Base-by-base conservation (phyloP, 1,284 basidiomycete species). In the Flammula alnicola region DNA sequence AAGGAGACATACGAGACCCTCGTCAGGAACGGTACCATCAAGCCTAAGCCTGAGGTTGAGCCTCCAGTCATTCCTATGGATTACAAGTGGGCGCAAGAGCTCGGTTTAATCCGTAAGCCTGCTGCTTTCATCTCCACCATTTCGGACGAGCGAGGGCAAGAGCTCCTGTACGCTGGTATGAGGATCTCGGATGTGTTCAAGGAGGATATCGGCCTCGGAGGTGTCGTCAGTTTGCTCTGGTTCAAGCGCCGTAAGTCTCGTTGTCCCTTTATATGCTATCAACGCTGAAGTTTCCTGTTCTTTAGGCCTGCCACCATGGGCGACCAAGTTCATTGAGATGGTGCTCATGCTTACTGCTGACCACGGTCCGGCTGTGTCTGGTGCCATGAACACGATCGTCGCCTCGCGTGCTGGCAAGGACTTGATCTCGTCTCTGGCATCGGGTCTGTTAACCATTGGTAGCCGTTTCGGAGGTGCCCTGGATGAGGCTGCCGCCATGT, bases 301-400 rank as follows among this genome's bases (percentile, higher is more conserved):
- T 45, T 16, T 49, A 76, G 73, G 75, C 59, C 73, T 95, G 51
- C 91, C 91, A 17, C 73, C 82, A 37, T 93, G 86, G 79, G 91
- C 91, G 35, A 84, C 90, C 70, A 97, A 96, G 78, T 98, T 99
- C 79, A 90, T 99, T 71, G 96, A 99, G 81, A 99, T 98, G 96
- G 94, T 98, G 52, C 84, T 99, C 67, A 97, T 97, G 93, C 81
- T 99, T 59, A 98, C 95, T 19, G 96, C 95, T 61, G 96, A 99
- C 74, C 96, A 99, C 77, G 95, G 93, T 67, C 93, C 93, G n/a
- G 93, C 93, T 55, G 90, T 93, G n/a, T 90, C 86, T 69, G 87
- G 95, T 77, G 96, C 96, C 25, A 99, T 99, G 96, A 99, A 97
- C 82, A 98, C 96, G 57, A 98, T 99, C 71, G 95, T 99, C 71